Evolutionary conservation across 2,329 filamentous ascomycete genomes (phyloP).

Genomic region (Aspergillus glaucus): DNA sequence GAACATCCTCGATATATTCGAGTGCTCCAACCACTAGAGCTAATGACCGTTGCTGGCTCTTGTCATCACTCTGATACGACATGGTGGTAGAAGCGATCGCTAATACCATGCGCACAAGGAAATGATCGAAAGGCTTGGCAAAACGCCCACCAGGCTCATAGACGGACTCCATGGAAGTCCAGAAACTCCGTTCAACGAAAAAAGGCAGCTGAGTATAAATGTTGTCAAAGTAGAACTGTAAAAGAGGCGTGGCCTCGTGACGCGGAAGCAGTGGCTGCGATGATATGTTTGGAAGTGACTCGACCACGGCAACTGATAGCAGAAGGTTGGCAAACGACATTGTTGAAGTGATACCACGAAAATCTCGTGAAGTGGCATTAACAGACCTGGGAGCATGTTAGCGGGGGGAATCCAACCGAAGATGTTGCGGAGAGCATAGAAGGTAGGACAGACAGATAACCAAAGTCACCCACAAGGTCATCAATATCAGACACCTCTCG

Average conservation of each 20-base stretch:
- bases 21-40: slow-evolving; percentile 62
- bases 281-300: slow-evolving; percentile 59
- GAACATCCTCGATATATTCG: slow-evolving; percentile 70
- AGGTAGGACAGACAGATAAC: slow-evolving; percentile 61
- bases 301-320: slow-evolving; percentile 71
- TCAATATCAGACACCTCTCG: slow-evolving; percentile 82
- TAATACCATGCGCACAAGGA: slow-evolving; percentile 82
- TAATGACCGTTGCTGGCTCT: slow-evolving; percentile 56
- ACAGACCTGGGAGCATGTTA: slow-evolving; percentile 58
- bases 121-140: slow-evolving; percentile 65
- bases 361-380: slow-evolving; percentile 89
- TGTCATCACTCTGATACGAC: slow-evolving; percentile 60
- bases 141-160: slow-evolving; percentile 64
- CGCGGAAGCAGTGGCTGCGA: slow-evolving; percentile 63
- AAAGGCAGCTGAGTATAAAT: slow-evolving; percentile 75
- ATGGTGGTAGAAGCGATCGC: slow-evolving; percentile 72
- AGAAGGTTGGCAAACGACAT: slow-evolving; percentile 91
- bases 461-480: slow-evolving; percentile 87
- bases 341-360: slow-evolving; percentile 77
- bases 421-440: not conserved
- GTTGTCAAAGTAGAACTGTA: slow-evolving; percentile 80
- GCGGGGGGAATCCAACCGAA: slow-evolving; percentile 3
- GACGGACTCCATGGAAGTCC: slow-evolving; percentile 71
- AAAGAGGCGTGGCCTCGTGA: slow-evolving; percentile 59
- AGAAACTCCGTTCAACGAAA: slow-evolving; percentile 72